Base-by-base conservation (phyloP, 345 rosid genomes). In the Pistacia integerrima region DNA sequence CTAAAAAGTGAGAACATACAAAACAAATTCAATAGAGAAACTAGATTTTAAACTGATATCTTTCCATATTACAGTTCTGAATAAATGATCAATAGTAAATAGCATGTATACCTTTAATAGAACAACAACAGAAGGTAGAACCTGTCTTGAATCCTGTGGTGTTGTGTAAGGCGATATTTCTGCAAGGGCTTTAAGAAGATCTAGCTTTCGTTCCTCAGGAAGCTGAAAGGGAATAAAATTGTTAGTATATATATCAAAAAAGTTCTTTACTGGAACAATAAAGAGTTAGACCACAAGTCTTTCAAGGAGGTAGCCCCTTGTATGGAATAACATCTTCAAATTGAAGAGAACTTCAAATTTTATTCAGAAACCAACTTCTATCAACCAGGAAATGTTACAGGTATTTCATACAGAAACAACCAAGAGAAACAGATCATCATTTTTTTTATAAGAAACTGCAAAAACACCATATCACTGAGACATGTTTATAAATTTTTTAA, bases 181-280 rank as follows among this genome's bases (percentile, higher is more conserved):
- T 67, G 98, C 97, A 58, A 97, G 90, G 20, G 93, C 94, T 83
- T 97, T 97, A 58, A 94, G 97, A 85, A 97, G 82, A 88, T 97
- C 99, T 66, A 97, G 96, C 81, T 92, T 94, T 81, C 98, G 87
- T 73, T 90, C 98, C 86, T 94, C 98, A 8, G 96, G 99, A 81
- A 97, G 98, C 99, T 97, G 88, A 52, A 65, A 74, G 28, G 41
- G 63, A 71, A 28, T 54, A 70, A 22, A 4, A 75, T 66, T 67
- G 63, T 55, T 56, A 76, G 48, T 13, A 67, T 41, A 71, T 38
- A 70, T 48, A 0, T 28, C 33, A 8, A 30, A 58, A 69, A 69
- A 28, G 13, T 73, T 49, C 60, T 63, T 9, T 22, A 49, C n/a
- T 63, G 51, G 20, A 63, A 63, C 8, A 61, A 28, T 16, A 30